Conservation (phyloP, 371 early-diverging fungal genomes). For the Coemansia sp. region DNA sequence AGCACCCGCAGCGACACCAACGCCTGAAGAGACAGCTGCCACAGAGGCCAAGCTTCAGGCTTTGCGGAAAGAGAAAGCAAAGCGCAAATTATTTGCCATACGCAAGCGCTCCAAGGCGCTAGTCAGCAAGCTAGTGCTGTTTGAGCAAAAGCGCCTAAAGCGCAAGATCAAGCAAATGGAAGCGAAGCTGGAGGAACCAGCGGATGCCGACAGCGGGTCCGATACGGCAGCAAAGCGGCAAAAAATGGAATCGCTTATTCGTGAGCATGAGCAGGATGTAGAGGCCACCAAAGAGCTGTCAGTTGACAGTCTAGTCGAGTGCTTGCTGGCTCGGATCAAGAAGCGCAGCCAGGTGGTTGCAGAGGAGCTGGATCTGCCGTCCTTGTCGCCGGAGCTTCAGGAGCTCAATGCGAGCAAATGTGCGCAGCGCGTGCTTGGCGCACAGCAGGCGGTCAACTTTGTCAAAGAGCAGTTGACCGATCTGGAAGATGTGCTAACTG, state of each 20-base stretch:
- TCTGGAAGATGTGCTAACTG: not conserved
- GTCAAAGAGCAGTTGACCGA: not conserved
- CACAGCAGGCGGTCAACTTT: slow-evolving; percentile 2
- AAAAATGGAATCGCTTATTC: not conserved
- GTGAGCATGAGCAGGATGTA: slow-evolving; percentile 5
- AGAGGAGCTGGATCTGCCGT: slow-evolving; percentile 3
- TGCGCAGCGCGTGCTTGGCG: slow-evolving; percentile 3
- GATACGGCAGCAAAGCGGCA: not conserved
- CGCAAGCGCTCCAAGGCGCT: slow-evolving; percentile 3
- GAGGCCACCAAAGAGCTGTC: slow-evolving; percentile 2
- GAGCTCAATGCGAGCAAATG: not conserved
- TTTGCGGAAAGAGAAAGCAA: slow-evolving; percentile 14
- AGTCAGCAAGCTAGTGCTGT: slow-evolving; percentile 4
- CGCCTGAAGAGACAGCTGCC: not conserved
- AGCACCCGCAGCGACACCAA: no score
- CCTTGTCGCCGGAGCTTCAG: not conserved
- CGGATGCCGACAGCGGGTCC: not conserved
- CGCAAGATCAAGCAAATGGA: slow-evolving; percentile 14
- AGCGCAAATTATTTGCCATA: slow-evolving; percentile 4
- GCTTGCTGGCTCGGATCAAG: slow-evolving; percentile 13
- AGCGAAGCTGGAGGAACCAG: not conserved
- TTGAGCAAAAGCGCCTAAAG: slow-evolving; percentile 19
- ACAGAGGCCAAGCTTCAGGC: slow-evolving; percentile 6
- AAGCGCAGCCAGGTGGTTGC: slow-evolving; percentile 16
- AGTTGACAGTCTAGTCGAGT: slow-evolving; percentile 15